These are phyloP conservation scores for Cyberlindnera veronae DNA, from an alignment of 805 yeast genomes.

Conservation along the genomic window DNA sequence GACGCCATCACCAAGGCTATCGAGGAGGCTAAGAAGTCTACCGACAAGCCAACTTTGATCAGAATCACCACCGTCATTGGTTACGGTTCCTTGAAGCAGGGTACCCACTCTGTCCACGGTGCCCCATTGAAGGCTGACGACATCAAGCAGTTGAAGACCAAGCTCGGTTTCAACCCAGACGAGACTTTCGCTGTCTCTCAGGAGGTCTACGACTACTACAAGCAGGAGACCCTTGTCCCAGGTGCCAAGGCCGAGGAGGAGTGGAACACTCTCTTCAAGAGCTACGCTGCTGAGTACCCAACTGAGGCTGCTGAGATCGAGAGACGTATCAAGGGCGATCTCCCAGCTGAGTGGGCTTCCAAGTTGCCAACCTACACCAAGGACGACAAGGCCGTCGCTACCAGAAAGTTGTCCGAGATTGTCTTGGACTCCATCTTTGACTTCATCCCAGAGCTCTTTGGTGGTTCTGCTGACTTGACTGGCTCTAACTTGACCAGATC, in stretches of 20 bases:
- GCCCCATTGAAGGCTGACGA: constrained; percentile 94
- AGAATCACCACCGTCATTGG: constrained; percentile 91
- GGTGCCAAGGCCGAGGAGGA: constrained; percentile 68
- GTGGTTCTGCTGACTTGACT: constrained; percentile 98
- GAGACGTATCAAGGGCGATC: constrained; percentile 73
- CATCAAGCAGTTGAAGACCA: constrained; percentile 76
- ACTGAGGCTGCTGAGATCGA: constrained; percentile 71
- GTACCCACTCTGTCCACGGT: constrained; percentile 94
- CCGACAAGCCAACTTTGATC: constrained; percentile 87
- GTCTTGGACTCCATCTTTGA: constrained; percentile 61
- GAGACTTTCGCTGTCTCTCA: constrained; percentile 75
- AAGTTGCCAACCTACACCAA: constrained; percentile 77
- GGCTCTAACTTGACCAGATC: constrained; percentile 95
- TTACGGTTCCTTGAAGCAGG: constrained; percentile 80
- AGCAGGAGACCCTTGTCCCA: constrained; percentile 46
- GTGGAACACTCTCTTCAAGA: constrained; percentile 66
- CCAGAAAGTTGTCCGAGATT: constrained; percentile 90
- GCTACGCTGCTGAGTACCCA: constrained; percentile 69
- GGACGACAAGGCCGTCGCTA: constrained; percentile 78
- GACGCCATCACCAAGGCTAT: constrained; percentile 70
- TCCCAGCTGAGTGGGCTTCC: constrained; percentile 81
- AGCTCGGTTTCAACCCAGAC: constrained; percentile 85
- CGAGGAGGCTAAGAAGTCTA: constrained; percentile 75
- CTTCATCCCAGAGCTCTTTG: constrained; percentile 81
- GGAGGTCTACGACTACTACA: constrained; percentile 75